phyloP scores from a whole-genome alignment of 2,329 filamentous ascomycete genomes.

The Fusarium armeniacum region DNA sequence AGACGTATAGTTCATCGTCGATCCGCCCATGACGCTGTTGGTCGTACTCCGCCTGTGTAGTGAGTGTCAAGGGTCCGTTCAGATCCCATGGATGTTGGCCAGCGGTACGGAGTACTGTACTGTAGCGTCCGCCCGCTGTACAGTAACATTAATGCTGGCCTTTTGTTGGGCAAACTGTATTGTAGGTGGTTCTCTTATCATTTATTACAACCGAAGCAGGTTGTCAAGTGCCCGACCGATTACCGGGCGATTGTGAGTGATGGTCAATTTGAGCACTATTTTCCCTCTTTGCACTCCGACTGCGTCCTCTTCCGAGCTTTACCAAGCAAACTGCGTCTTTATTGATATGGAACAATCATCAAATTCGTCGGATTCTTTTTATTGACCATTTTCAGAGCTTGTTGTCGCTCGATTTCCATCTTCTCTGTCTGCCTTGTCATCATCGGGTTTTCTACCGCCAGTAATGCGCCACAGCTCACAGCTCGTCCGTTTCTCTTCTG shows the following conservation, averaged over 20 bases:
- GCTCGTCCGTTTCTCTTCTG: slow-evolving; percentile 17
- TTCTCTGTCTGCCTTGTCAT: neutral
- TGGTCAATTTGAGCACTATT: slow-evolving; percentile 10
- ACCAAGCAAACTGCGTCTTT: slow-evolving; percentile 25
- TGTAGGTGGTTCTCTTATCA: slow-evolving; percentile 42
- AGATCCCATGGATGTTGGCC: slow-evolving; percentile 37
- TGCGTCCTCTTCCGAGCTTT: slow-evolving; percentile 17
- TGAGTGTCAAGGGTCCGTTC: slow-evolving; percentile 27
- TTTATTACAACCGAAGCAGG: slow-evolving; percentile 30
- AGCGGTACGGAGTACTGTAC: slow-evolving; percentile 32
- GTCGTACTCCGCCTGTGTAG: slow-evolving; percentile 30
- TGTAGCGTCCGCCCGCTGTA: slow-evolving; percentile 22
- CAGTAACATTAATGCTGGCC: slow-evolving; percentile 27
- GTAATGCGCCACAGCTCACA: slow-evolving; percentile 33
- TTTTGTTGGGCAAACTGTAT: slow-evolving; percentile 35
- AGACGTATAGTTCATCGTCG: slow-evolving; percentile 41
- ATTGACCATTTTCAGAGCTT: slow-evolving; percentile 5
- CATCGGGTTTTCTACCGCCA: slow-evolving; percentile 3
- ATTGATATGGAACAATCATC: slow-evolving; percentile 26
- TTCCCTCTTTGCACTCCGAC: slow-evolving; percentile 19
- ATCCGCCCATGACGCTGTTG: slow-evolving; percentile 42
- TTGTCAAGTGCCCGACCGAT: slow-evolving; percentile 29
- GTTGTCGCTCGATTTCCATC: neutral
- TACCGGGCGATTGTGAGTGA: slow-evolving; percentile 22
- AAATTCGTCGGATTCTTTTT: neutral